Base-by-base conservation (phyloP, 1,139 yeast genomes). In the Taiozyma onychis region DNA sequence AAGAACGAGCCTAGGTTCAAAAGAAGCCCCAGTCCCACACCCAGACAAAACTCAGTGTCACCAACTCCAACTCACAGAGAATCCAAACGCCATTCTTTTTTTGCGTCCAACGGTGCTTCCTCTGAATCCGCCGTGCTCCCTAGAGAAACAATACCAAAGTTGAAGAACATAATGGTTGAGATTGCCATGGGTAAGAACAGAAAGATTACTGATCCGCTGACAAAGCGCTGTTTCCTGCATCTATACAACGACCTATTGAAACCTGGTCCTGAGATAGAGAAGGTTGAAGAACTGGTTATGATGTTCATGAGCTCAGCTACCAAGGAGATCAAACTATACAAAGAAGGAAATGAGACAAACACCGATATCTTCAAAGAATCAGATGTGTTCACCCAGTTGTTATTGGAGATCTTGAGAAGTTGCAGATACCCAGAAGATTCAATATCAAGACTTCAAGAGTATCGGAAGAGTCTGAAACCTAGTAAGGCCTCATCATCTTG, bases 201-300 rank as follows among this genome's bases (percentile, higher is more conserved):
- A n/a, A 48, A 55, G 11, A 54, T 63, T 10, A 50, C 49, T 11
- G 65, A 66, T 47, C 67, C 70, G 21, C 55, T 66, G 44, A 73
- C 71, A 53, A 76, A 73, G 54, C 68, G 74, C 66, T 73, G 70
- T 57, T 72, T 84, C 43, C 65, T 86, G 34, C 74, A 88, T 41
- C 74, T 85, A 54, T 85, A 85, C 61, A 81, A 84, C 50, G 84
- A 82, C 48, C 60, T 83, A 26, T 67, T 85, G 43, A 81, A 78
- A 46, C 83, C 87, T 2, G 71, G 72, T 70, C 74, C 54, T 58
- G 64, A 43, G 64, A 74, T 75, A 51, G 71, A 72, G 41, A 74
- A 78, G 39, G 79, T 83, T 1, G 91, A 85, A 56, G 85, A 81
- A 51, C 68, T 87, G 48, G 77, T 87, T 9, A 78, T 84, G 72